A percentile compares a stretch with the other conserved stretches of the same genome.
These are phyloP conservation scores for Rhododendron molle DNA, from an alignment of 148 eudicot genomes.

Conservation along the genomic window DNA sequence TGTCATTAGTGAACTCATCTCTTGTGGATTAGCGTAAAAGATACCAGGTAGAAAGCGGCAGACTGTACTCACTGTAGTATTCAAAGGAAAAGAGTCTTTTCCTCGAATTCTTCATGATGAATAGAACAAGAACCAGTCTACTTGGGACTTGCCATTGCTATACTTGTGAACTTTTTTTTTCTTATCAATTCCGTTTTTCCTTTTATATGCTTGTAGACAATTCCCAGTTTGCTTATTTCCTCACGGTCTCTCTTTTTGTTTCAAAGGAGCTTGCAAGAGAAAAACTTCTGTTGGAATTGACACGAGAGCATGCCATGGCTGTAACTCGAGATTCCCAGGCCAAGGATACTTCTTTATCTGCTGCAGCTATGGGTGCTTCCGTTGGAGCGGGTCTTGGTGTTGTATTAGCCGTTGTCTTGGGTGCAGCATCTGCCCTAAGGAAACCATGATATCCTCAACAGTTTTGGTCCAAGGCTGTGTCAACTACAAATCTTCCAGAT, in stretches of 20 bases:
- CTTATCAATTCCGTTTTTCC: neutral
- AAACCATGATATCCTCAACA: conserved; percentile 57
- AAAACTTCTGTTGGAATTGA: conserved; percentile 52
- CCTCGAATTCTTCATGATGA: neutral
- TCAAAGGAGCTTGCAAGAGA: conserved; percentile 72
- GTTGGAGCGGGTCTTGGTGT: conserved; percentile 94
- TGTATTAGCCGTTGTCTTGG: conserved; percentile 89
- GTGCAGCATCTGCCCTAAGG: conserved; percentile 96
- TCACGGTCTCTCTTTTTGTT: neutral
- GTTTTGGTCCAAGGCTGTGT: neutral
- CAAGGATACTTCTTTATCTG: conserved; percentile 56
- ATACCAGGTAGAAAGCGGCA: neutral
- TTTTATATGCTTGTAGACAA: neutral
- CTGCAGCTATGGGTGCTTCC: conserved; percentile 91
- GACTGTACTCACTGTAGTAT: neutral
- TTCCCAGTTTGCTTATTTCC: neutral
- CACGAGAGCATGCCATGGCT: conserved; percentile 47
- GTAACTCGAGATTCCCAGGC: conserved; percentile 45
- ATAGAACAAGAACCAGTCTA: neutral
- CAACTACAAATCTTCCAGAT: neutral
- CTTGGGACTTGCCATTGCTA: neutral
- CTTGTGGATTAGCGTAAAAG: neutral
- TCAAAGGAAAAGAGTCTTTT: neutral
- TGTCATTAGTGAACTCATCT: neutral
- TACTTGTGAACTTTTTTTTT: neutral